A percentile compares a stretch with the other conserved stretches of the same genome.
Evolutionary conservation across 441 rosid species (phyloP).

Genomic region (Viola pubescens): DNA sequence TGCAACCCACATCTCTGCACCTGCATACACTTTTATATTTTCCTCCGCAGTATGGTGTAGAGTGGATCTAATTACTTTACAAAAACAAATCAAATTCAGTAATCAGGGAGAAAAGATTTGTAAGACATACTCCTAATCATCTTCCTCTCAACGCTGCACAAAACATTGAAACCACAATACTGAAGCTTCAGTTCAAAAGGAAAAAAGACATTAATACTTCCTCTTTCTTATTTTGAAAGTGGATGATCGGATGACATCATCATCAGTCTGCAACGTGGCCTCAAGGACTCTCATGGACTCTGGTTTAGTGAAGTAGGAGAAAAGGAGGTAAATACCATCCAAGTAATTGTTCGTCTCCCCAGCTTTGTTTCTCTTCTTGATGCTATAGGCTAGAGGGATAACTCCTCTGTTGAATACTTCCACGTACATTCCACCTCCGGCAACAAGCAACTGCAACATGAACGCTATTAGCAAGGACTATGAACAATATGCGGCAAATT

Average conservation of each 20-base stretch:
- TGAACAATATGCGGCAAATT: neutral
- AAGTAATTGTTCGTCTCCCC: conserved; percentile 74
- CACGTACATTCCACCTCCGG: conserved; percentile 92
- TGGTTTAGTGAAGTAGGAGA: conserved; percentile 83
- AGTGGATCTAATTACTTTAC: conserved; percentile 2
- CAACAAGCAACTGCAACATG: conserved; percentile 67
- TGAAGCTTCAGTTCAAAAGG: neutral
- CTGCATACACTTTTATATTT: neutral
- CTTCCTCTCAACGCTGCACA: conserved; percentile 11
- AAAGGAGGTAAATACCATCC: conserved; percentile 91
- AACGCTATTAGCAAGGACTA: conserved; percentile 10
- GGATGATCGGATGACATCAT: conserved; percentile 60
- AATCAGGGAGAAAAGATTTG: neutral
- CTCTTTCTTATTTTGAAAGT: conserved; percentile 66
- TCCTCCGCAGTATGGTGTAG: neutral
- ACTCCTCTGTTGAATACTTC: conserved; percentile 97
- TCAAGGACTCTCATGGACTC: conserved; percentile 55
- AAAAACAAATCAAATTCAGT: conserved; percentile 6
- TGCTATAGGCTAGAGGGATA: conserved; percentile 76
- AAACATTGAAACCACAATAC: neutral
- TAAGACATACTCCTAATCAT: conserved; percentile 11
- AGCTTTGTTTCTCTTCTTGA: conserved; percentile 75
- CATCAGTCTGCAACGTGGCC: conserved; percentile 44
- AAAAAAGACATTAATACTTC: conserved; percentile 33
- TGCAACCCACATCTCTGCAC: neutral